Evolutionary conservation across 768 basidiomycete genomes (phyloP), one percentile per base, ranked within the genome.

Genomic region (Daedaleopsis sinensis): DNA sequence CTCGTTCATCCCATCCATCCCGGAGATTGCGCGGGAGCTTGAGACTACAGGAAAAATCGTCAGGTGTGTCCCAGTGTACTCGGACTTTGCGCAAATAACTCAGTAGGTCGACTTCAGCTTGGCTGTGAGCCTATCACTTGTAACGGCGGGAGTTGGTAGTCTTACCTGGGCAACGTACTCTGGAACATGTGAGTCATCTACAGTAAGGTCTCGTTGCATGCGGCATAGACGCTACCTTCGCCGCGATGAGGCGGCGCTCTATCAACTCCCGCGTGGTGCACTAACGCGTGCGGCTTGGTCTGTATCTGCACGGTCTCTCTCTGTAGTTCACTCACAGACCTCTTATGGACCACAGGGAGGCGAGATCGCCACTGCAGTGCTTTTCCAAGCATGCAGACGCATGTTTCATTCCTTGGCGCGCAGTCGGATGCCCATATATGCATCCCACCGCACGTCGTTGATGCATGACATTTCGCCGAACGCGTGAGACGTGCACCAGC

Each of bases 1-100:
- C 0, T 84, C 84, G 0, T 91, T 93, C 70, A 79, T 91, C 2
- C 91, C 91, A 0, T 85, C 86, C 0, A 88, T 93, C 57, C 89
- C 90, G 0, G 82, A 88, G 52, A 85, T 94, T 48, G 84, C 91
- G 9, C 73, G 71, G 27, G 90, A 94, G 60, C 72, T 94, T 11
- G 51, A 81, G 24, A 78, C 88, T 0, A 82, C 89, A 0, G 80
- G 80, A 0, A 65, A 82, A 16, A 71, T 87, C 18, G 80, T 92
- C 53, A 89, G 85, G 85, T 84, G 56, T 10, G 64, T 55, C 9
- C 42, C 48, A 44, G 13, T 24, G 43, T 46, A 23, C 59, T 42
- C 43, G 21, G 12, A 10, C 16, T 24, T 54, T 60, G 13, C 21
- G 11, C 44, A 48, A 52, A 32, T 43, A 47, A 35, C 35, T 39